Base-by-base conservation (phyloP, 1,139 yeast genomes). In the Taiozyma onychis region DNA sequence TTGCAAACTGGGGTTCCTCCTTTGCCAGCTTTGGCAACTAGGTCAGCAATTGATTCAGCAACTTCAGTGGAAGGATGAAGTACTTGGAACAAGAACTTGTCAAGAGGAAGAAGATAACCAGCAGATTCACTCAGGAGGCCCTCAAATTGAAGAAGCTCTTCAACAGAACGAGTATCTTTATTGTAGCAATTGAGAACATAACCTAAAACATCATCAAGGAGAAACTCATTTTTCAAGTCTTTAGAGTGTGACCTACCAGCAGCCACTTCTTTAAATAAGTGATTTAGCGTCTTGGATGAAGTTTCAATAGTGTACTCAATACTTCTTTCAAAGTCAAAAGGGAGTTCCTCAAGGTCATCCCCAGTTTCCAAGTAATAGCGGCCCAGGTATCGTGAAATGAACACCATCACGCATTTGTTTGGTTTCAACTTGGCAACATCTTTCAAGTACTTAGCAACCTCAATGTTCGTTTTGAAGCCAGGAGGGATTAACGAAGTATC, bases 361-460 rank as follows among this genome's bases (percentile, higher is more conserved):
- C 74, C 76, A 1, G 66, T 61, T 1, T 48, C 44, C 10, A 61
- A 50, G 55, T 75, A 78, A 51, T 62, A 75, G 3, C 64, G 55
- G 0, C 81, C 79, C 22, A 80, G 58, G 50, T 72, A 73, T 16
- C 67, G 64, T 0, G 76, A 75, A 46, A 72, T 65, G 78, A 83
- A 79, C 1, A 62, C 24, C 3, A 62, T 62, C 52, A 76, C 71
- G 0, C 54, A 54, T 4, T 48, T 47, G 1, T 67, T 54, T 3
- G 51, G 7, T 3, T 34, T 32, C 2, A 42, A 3, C 26, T 50
- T 48, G 1, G 52, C 45, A 2, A 57, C 44, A 4, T 55, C 43
- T 44, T 66, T 47, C 9, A 70, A 57, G 7, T 61, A 49, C 39
- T 57, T 55, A 2, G 68, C 70, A 24, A 71, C 66, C 13, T 49